A percentile compares a stretch with the other conserved stretches of the same genome.
Evolutionary conservation across 1,284 basidiomycete species (phyloP).

Genomic region (Tylopilus sp.): DNA sequence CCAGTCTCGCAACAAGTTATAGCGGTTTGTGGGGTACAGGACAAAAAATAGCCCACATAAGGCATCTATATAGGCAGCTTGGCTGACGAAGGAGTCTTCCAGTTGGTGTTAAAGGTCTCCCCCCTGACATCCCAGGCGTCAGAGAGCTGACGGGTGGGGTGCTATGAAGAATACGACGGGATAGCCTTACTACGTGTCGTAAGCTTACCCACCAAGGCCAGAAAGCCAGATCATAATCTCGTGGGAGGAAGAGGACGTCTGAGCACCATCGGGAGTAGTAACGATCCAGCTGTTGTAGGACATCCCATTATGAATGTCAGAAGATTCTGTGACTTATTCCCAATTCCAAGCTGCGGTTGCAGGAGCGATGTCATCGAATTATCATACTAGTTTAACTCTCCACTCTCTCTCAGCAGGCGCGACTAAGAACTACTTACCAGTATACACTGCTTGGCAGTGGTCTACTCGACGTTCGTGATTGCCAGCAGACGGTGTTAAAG

Average conservation of each 20-base stretch:
- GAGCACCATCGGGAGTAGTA: constrained; percentile 38
- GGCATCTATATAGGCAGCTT: constrained; percentile 47
- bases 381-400: background rate
- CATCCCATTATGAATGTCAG: constrained; percentile 54
- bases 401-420: background rate
- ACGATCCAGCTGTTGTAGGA: constrained; percentile 61
- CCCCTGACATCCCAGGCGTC: constrained; percentile 56
- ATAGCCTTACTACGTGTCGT: background rate
- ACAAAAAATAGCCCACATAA: constrained; percentile 40
- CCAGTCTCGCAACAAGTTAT: constrained; percentile 34
- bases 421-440: constrained; percentile 5
- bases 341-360: constrained; percentile 53
- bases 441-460: constrained; percentile 19
- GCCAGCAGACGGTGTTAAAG: background rate
- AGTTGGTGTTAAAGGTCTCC: constrained; percentile 47
- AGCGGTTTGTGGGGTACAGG: background rate
- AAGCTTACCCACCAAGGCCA: constrained; percentile 49
- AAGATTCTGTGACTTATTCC: constrained; percentile 42
- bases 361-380: constrained; percentile 42
- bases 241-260: constrained; percentile 49
- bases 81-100: constrained; percentile 58
- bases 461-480: constrained; percentile 24
- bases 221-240: constrained; percentile 67
- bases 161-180: background rate
- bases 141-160: constrained; percentile 55